Percentiles rank a stretch among this genome's conserved stretches.
phyloP scores from a whole-genome alignment of 768 basidiomycete species.

The Suillus subaureus region DNA sequence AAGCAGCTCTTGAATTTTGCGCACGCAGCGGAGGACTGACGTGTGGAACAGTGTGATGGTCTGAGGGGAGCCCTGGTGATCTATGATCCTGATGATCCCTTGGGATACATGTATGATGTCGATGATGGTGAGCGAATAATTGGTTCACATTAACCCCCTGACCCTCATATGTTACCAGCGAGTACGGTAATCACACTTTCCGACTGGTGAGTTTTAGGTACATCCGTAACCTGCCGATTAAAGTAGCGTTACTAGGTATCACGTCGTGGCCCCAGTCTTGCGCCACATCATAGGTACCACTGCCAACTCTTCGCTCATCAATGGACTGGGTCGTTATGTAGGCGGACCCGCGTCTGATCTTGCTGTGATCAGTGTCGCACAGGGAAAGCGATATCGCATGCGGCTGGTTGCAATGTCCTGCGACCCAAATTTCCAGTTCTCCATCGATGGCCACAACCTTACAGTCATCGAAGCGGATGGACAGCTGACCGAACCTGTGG shows the following conservation, averaged over 20 bases:
- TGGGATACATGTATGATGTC: slow-evolving; percentile 40
- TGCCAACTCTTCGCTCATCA: slow-evolving; percentile 38
- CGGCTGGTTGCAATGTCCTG: slow-evolving; percentile 44
- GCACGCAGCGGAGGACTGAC: neutral
- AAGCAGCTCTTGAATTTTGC: slow-evolving; percentile 1
- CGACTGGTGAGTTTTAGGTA: slow-evolving; percentile 31
- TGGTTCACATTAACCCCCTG: neutral
- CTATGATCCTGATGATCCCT: slow-evolving; percentile 46
- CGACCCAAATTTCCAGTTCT: slow-evolving; percentile 44
- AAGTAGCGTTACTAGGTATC: slow-evolving; percentile 21
- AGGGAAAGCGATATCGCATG: slow-evolving; percentile 39
- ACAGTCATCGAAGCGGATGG: slow-evolving; percentile 52
- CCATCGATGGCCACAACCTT: slow-evolving; percentile 46
- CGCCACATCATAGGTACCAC: slow-evolving; percentile 14
- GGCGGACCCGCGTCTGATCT: slow-evolving; percentile 37
- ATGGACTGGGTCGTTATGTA: slow-evolving; percentile 40
- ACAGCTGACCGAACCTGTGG: slow-evolving; percentile 38
- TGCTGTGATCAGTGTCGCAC: slow-evolving; percentile 36
- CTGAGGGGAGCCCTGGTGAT: slow-evolving; percentile 37
- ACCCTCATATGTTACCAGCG: slow-evolving; percentile 17
- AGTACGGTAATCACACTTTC: slow-evolving; percentile 47
- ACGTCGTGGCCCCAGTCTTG: slow-evolving; percentile 23
- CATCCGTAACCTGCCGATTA: neutral
- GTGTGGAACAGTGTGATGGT: slow-evolving; percentile 20
- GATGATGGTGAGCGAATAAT: slow-evolving; percentile 38